Percentiles rank a stretch among this genome's conserved stretches.
These are phyloP conservation scores for Fusarium odoratissimum DNA, from an alignment of 2,329 filamentous ascomycete species.

Conservation along the genomic window DNA sequence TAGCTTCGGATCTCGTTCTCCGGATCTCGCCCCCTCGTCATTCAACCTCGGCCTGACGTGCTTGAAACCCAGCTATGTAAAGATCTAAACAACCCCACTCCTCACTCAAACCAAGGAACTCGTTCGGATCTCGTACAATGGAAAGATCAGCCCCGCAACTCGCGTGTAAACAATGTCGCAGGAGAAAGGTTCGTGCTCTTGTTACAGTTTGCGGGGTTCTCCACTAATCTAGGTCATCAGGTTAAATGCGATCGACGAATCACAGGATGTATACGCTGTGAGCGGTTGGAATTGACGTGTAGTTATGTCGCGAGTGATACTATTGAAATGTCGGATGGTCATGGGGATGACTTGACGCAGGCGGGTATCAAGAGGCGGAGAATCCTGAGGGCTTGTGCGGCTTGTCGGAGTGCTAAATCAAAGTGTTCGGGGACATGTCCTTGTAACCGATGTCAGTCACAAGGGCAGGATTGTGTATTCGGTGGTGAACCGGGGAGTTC, in stretches of 20 bases:
- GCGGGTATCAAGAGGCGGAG: slow-evolving; percentile 46
- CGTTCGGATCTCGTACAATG: slow-evolving; percentile 35
- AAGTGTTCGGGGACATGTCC: slow-evolving; percentile 51
- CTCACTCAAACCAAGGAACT: not conserved
- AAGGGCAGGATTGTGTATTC: slow-evolving; percentile 16
- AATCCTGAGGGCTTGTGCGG: slow-evolving; percentile 45
- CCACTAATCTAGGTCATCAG: slow-evolving; percentile 26
- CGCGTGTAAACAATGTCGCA: slow-evolving; percentile 42
- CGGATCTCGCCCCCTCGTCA: slow-evolving; percentile 26
- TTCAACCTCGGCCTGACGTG: slow-evolving; percentile 22
- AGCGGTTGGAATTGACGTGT: slow-evolving; percentile 25
- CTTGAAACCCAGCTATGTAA: slow-evolving; percentile 4
- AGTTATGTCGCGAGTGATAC: slow-evolving; percentile 7
- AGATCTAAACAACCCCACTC: not conserved
- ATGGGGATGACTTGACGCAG: slow-evolving; percentile 34
- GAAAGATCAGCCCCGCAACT: not conserved
- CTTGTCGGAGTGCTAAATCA: slow-evolving; percentile 51
- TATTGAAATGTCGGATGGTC: no score
- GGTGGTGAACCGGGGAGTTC: not conserved
- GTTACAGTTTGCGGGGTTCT: not conserved
- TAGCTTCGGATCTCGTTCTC: slow-evolving; percentile 36
- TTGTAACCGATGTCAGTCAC: slow-evolving; percentile 47
- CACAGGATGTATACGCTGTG: slow-evolving; percentile 34
- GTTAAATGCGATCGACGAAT: slow-evolving; percentile 43
- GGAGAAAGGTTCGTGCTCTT: slow-evolving; percentile 36